Conservation (phyloP, 805 yeast genomes). For the Ogataea pignaliae region DNA sequence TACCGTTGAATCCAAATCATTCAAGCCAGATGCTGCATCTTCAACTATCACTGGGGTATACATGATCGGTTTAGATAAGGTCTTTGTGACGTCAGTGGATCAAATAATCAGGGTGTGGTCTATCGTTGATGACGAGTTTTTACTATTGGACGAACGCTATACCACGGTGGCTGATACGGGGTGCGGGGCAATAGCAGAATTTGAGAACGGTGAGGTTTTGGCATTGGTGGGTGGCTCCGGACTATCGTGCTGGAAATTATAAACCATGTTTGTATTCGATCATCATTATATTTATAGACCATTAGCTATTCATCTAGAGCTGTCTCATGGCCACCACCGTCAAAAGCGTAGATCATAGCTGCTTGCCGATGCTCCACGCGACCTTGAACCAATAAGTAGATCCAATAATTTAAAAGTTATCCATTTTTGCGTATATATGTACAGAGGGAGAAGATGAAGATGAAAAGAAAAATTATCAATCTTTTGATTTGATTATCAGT, state of each 20-base stretch:
- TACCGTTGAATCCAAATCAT: conserved; percentile 28
- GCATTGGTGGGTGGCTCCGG: conserved; percentile 80
- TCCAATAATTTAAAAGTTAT: too few relatives aligned
- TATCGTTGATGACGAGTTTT: conserved; percentile 27
- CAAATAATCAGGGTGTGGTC: conserved; percentile 72
- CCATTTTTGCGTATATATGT: too few relatives aligned
- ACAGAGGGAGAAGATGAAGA: too few relatives aligned
- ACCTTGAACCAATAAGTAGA: too few relatives aligned
- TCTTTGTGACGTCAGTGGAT: conserved; percentile 75
- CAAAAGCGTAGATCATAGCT: too few relatives aligned
- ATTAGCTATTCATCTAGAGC: not conserved
- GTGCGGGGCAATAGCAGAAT: conserved; percentile 42
- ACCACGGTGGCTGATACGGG: conserved; percentile 94
- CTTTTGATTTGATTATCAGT: not conserved
- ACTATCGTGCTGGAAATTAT: conserved; percentile 30
- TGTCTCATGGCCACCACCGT: too few relatives aligned
- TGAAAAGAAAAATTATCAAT: not conserved
- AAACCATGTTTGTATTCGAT: not conserved
- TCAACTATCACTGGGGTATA: conserved; percentile 76
- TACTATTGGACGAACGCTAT: conserved; percentile 40
- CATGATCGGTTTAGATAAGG: conserved; percentile 23
- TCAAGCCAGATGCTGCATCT: conserved; percentile 64
- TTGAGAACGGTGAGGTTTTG: conserved; percentile 26
- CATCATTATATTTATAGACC: not conserved
- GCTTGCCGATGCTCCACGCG: too few relatives aligned